These are phyloP conservation scores for Brachypodium distachyon DNA, from an alignment of 202 grass and related monocot species.

Conservation along the genomic window DNA sequence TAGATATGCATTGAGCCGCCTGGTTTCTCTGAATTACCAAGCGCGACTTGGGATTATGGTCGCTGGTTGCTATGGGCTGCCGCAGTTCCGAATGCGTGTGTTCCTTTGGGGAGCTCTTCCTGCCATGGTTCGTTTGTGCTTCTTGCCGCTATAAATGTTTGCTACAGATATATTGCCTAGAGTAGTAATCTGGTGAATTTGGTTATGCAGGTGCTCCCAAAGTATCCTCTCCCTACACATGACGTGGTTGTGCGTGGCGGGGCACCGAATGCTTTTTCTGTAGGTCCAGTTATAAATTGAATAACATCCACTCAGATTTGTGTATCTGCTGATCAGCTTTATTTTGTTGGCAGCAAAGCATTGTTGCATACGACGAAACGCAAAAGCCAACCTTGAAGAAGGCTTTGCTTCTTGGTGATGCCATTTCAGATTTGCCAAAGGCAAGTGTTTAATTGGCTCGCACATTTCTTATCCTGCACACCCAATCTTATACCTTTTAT, in stretches of 20 bases:
- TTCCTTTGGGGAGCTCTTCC: conserved; percentile 55
- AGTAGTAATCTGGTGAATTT: background rate
- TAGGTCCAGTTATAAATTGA: background rate
- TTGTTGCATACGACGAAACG: conserved; percentile 69
- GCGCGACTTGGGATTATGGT: conserved; percentile 46
- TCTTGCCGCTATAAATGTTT: background rate
- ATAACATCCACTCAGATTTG: background rate
- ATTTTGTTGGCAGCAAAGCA: conserved; percentile 36
- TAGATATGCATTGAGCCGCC: conserved; percentile 43
- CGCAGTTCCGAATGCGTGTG: conserved; percentile 50
- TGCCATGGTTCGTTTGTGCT: conserved; percentile 21
- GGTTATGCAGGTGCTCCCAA: conserved; percentile 40
- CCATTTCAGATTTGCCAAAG: conserved; percentile 65
- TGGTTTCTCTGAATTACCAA: conserved; percentile 58
- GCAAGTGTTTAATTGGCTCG: background rate
- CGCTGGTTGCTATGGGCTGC: conserved; percentile 50
- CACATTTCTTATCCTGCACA: background rate
- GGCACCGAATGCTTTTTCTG: conserved; percentile 45
- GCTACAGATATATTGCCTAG: background rate
- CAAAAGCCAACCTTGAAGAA: conserved; percentile 29
- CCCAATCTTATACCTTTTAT: conserved; percentile 1
- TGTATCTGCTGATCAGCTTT: background rate
- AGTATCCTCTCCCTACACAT: conserved; percentile 61
- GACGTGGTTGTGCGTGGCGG: conserved; percentile 50
- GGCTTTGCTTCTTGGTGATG: conserved; percentile 50